phyloP scores from a whole-genome alignment of 441 rosid species.

The Pelargonium cotyledonis region DNA sequence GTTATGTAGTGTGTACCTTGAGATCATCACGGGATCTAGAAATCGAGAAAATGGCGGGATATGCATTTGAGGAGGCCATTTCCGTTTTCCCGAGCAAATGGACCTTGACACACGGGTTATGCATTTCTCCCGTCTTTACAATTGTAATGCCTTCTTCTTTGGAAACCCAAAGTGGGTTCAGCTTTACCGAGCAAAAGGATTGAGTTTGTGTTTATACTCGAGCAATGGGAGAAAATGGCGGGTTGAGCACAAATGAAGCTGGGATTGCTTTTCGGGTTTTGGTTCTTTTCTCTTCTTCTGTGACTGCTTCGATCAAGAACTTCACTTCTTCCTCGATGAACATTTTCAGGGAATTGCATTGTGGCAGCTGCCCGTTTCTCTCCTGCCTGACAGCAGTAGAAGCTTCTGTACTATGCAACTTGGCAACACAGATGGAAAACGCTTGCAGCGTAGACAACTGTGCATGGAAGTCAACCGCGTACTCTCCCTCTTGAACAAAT shows the following conservation, averaged over 20 bases:
- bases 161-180: no score
- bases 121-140: no score
- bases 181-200: no score
- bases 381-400: conserved; percentile 27
- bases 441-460: conserved; percentile 80
- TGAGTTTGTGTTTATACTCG: conserved; percentile 41
- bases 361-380: conserved; percentile 29
- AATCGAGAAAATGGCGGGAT: no score
- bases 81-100: no score
- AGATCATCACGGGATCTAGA: no score
- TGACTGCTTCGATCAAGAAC: conserved; percentile 50
- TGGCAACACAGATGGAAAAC: conserved; percentile 76
- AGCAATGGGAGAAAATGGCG: conserved; percentile 86
- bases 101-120: no score
- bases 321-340: conserved; percentile 70
- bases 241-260: conserved; percentile 56
- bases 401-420: conserved; percentile 49
- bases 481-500: conserved; percentile 53
- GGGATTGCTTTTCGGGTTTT: conserved; percentile 38
- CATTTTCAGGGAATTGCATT: conserved; percentile 51
- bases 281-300: conserved; percentile 43
- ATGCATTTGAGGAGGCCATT: no score
- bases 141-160: no score
- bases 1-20: no score
- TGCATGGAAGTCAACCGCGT: conserved; percentile 82